phyloP scores from a whole-genome alignment of 75 land plant genomes.

The Larix kaempferi region DNA sequence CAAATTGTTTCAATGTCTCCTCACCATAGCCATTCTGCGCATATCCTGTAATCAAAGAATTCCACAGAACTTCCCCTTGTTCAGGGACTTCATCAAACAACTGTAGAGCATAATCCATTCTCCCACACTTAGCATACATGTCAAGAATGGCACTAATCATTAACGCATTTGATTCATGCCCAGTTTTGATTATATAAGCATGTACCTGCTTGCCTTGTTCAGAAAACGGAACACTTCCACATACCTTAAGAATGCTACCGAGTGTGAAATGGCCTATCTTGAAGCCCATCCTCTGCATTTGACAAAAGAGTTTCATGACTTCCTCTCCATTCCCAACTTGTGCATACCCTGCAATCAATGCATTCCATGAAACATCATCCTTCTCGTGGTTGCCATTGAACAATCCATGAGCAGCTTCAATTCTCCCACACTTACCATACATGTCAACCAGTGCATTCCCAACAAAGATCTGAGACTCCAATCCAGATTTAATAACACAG shows the following conservation, averaged over 20 bases:
- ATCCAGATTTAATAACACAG: slow-evolving; percentile 13
- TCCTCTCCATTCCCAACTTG: slow-evolving; percentile 19
- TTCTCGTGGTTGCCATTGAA: slow-evolving; percentile 18
- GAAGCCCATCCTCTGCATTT: slow-evolving; percentile 15
- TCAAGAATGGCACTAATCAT: slow-evolving; percentile 33
- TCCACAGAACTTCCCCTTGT: slow-evolving; percentile 28
- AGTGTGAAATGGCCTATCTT: slow-evolving; percentile 20
- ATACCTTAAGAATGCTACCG: slow-evolving; percentile 31
- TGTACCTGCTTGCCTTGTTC: slow-evolving; percentile 22
- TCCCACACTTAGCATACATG: slow-evolving; percentile 39
- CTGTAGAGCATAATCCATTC: slow-evolving; percentile 19
- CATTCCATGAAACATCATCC: slow-evolving; percentile 27
- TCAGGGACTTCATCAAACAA: slow-evolving; percentile 17
- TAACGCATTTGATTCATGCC: slow-evolving; percentile 13
- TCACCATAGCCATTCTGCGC: slow-evolving; percentile 43
- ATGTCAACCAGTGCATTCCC: slow-evolving; percentile 14
- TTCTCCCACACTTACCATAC: slow-evolving; percentile 13
- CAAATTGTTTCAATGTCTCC: slow-evolving; percentile 27
- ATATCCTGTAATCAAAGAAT: slow-evolving; percentile 44
- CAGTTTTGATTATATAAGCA: slow-evolving; percentile 21
- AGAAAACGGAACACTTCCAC: slow-evolving; percentile 1
- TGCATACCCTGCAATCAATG: slow-evolving; percentile 15
- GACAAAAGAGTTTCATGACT: slow-evolving; percentile 16
- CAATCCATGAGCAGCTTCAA: slow-evolving; percentile 13
- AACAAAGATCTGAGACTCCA: neutral